A percentile compares a stretch with the other conserved stretches of the same genome.
Evolutionary conservation across 1,284 basidiomycete genomes (phyloP).

Genomic region (Sporisorium exsertum): DNA sequence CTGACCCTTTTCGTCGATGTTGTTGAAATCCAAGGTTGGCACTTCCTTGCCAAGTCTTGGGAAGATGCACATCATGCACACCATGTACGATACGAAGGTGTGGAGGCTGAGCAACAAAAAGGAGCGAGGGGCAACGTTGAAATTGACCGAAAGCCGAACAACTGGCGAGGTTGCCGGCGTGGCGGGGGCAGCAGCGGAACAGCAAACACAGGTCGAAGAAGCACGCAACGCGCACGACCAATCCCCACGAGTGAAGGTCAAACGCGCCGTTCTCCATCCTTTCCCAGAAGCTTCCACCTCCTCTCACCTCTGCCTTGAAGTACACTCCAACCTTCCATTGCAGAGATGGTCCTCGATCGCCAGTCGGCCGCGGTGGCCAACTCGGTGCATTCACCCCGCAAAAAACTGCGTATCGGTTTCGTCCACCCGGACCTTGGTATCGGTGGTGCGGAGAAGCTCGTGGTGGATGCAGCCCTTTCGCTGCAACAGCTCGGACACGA

Average conservation of each 20-base stretch:
- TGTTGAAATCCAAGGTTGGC: neutral
- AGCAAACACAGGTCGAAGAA: neutral
- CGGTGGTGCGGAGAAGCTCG: constrained; percentile 93
- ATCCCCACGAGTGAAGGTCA: neutral
- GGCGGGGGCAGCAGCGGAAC: constrained; percentile 11
- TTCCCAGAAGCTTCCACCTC: neutral
- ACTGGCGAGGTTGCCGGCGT: constrained; percentile 7
- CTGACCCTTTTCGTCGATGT: neutral
- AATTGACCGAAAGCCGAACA: constrained; percentile 20
- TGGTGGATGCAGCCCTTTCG: constrained; percentile 94
- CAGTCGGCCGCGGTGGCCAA: constrained; percentile 50
- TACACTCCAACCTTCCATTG: neutral
- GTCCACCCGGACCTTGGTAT: constrained; percentile 96
- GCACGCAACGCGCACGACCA: constrained; percentile 11
- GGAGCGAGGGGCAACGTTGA: neutral
- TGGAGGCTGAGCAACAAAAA: constrained; percentile 27
- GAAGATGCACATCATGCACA: neutral
- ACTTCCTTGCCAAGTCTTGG: neutral
- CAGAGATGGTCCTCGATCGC: constrained; percentile 34
- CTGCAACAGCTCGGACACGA: constrained; percentile 85
- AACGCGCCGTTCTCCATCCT: neutral
- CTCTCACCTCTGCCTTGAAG: neutral
- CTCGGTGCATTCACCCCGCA: constrained; percentile 45
- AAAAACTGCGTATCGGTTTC: constrained; percentile 77
- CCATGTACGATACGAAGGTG: neutral